Base-by-base conservation (phyloP, 2,329 filamentous ascomycete genomes). In the Sporothrix pallida region DNA sequence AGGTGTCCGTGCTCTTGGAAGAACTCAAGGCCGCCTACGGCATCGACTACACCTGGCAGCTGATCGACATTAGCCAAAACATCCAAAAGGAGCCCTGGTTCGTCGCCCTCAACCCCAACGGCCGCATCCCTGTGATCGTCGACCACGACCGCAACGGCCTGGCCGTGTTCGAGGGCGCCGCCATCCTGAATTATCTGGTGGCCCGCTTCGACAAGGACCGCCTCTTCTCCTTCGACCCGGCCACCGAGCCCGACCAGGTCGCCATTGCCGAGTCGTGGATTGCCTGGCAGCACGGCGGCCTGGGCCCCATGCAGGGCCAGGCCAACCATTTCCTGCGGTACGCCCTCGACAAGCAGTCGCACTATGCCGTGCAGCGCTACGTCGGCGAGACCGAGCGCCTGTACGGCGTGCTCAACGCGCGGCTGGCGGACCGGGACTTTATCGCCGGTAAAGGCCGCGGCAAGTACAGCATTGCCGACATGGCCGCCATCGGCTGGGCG, bases 301-400 rank as follows among this genome's bases (percentile, higher is more conserved):
- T 93, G 2, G 91, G 91, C 0, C 92, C 92, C 2, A 88, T 87
- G 85, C 91, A 94, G 81, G 92, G 90, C 31, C 92, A 94, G 80
- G 90, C 91, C 74, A 91, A 92, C 81, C 91, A 95, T 82, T 95
- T 95, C 83, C 81, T 84, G 71, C 86, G 88, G 56, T 90, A 91
- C 78, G 88, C 91, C 3, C 88, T 90, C 58, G 50, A 63, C 20
- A 90, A 93, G 78, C 87, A 87, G 78, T 91, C 93, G 78, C 85
- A 89, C 69, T 95, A 94, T 80, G 90, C 87, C 68, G 87, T 92
- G 17, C 90, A 92, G 79, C 88, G 93, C 56, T 95, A 95, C 81
- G 85, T 91, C 71, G 93, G 92, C 78, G 93, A 95, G 84, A 89
- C 90, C 1, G 87, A 92, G 76, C 88, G 93, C 2, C 85, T 95